Percentiles rank a stretch among this genome's conserved stretches.
Conservation (phyloP, 805 yeast genomes). For the Ogataea trehalophila region DNA sequence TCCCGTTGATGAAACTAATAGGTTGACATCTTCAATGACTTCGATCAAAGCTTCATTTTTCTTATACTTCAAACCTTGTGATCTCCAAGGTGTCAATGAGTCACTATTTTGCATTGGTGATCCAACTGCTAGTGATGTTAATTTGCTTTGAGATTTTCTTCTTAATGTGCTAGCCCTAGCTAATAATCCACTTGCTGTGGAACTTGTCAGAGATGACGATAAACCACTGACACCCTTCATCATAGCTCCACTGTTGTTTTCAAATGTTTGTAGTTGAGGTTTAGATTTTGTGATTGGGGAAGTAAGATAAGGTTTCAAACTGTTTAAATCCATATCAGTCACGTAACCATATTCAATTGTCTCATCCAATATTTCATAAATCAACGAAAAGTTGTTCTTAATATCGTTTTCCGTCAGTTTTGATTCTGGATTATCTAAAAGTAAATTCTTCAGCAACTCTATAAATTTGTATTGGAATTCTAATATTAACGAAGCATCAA, state of each 20-base stretch:
- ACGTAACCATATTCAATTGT: conserved; percentile 77
- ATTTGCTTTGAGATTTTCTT: conserved; percentile 13
- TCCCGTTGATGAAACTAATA: conserved; percentile 62
- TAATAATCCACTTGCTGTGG: conserved; percentile 10
- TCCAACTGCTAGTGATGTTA: not conserved
- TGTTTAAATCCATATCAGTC: conserved; percentile 50
- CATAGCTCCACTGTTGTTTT: not conserved
- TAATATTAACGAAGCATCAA: conserved; percentile 73
- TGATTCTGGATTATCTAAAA: conserved; percentile 24
- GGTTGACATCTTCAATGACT: conserved; percentile 69
- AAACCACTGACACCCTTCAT: conserved; percentile 1
- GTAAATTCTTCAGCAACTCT: conserved; percentile 40
- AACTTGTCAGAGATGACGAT: conserved; percentile 3
- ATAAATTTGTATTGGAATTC: conserved; percentile 71
- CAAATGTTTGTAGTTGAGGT: conserved; percentile 1
- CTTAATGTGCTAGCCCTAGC: conserved; percentile 19
- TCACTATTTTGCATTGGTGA: conserved; percentile 8
- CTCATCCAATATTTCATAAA: conserved; percentile 78
- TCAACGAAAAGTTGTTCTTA: conserved; percentile 58
- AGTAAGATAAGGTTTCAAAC: conserved; percentile 32
- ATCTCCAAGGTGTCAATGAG: conserved; percentile 58
- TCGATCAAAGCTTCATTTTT: conserved; percentile 76
- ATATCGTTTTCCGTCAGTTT: conserved; percentile 44
- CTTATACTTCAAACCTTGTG: conserved; percentile 65
- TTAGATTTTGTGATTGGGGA: conserved; percentile 9